These are phyloP conservation scores for Lasiodiplodia sp. DNA, from an alignment of 2,329 filamentous ascomycete genomes.

Conservation along the genomic window DNA sequence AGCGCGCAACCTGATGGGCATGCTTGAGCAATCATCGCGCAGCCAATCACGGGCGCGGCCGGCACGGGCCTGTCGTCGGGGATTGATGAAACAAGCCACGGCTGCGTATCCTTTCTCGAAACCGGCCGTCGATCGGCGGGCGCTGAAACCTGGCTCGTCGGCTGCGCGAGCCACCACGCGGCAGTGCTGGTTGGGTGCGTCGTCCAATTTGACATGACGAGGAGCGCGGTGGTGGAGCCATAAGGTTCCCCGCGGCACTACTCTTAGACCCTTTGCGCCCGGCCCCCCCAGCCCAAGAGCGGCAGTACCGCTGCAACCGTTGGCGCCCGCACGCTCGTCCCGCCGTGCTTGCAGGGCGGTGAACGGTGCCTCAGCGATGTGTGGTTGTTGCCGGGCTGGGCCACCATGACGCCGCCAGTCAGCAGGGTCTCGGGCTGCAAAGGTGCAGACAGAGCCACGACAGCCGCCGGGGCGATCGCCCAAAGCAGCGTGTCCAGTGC, in stretches of 20 bases:
- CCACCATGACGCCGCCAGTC: background rate
- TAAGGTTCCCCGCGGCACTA: slow-evolving; percentile 16
- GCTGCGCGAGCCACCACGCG: slow-evolving; percentile 26
- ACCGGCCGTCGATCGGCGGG: slow-evolving; percentile 15
- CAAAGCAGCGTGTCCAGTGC: background rate
- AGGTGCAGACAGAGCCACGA: background rate
- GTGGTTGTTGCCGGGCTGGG: background rate
- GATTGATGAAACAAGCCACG: slow-evolving; percentile 27
- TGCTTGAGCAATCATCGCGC: slow-evolving; percentile 13
- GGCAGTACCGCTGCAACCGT: background rate
- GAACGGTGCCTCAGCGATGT: background rate
- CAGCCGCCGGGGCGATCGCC: background rate
- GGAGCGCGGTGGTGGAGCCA: slow-evolving; percentile 10
- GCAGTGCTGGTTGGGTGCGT: slow-evolving; percentile 18
- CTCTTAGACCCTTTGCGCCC: background rate
- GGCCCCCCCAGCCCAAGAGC: background rate
- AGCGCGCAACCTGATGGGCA: slow-evolving; percentile 18
- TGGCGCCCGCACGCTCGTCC: background rate
- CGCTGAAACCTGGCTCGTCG: slow-evolving; percentile 16
- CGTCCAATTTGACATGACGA: slow-evolving; percentile 11
- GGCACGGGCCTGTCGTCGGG: slow-evolving; percentile 17
- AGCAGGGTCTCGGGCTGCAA: background rate
- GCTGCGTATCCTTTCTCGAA: slow-evolving; percentile 20
- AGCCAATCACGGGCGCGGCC: slow-evolving; percentile 16
- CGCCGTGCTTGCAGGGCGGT: background rate